phyloP scores from a whole-genome alignment of 2,329 filamentous ascomycete species.

The Cytospora piceicola region DNA sequence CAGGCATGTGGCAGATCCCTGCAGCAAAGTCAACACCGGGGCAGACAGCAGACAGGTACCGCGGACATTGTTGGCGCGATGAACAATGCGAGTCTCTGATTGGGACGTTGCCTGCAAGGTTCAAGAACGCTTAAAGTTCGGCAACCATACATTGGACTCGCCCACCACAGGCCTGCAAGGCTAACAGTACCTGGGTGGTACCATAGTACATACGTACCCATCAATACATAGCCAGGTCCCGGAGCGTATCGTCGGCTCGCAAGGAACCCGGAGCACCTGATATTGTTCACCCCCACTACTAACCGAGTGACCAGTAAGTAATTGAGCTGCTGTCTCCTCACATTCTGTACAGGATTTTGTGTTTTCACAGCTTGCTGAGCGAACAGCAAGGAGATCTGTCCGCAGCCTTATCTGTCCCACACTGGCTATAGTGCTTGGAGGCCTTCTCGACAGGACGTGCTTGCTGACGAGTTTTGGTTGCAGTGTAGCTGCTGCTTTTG shows the following conservation, averaged over 20 bases:
- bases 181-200: no score
- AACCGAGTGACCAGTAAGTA: not conserved
- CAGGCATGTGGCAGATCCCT: conserved; percentile 27
- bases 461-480: conserved; percentile 1
- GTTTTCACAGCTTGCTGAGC: conserved; percentile 4
- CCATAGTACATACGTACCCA: no score
- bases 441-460: conserved; percentile 12
- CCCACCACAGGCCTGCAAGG: not conserved
- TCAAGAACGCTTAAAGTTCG: conserved; percentile 7
- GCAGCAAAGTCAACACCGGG: conserved; percentile 14
- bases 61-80: conserved; percentile 28
- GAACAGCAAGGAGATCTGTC: not conserved
- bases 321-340: not conserved
- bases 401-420: not conserved
- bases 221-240: not conserved
- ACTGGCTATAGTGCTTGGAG: conserved; percentile 15
- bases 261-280: not conserved
- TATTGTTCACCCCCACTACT: not conserved
- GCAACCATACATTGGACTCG: conserved; percentile 2
- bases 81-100: conserved; percentile 26
- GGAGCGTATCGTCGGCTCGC: not conserved
- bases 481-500: conserved; percentile 19
- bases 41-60: conserved; percentile 6
- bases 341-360: not conserved
- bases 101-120: conserved; percentile 23